Evolutionary conservation across 331 rosid genomes (phyloP), one percentile per base, ranked within the genome.

Genomic region (Quercus tomentella): DNA sequence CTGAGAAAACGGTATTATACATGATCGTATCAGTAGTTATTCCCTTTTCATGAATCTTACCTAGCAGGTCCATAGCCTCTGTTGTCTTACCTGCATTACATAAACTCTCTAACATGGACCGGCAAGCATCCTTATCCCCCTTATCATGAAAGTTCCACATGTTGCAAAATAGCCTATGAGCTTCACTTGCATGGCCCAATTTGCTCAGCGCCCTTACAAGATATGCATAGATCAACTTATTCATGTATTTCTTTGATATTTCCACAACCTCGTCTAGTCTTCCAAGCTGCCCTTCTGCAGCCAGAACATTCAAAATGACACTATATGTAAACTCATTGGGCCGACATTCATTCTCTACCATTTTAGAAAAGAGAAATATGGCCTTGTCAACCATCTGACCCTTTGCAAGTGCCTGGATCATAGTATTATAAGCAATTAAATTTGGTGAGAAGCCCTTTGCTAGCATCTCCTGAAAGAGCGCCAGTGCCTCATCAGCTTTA

Each of bases 241-340:
- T 89, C 73, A 90, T 76, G 84, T 85, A 91, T 72, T 84, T 89
- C 82, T 86, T 87, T 1, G 99, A 95, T 52, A 85, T 23, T 69
- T 84, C 92, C 74, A 93, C 85, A 65, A 95, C 73, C 78, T 82
- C 74, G n/a, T 91, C 97, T 52, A 95, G 89, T 82, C 89, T 88
- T 79, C 86, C 84, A 56, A 91, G 92, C 84, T 89, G 80, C 83
- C 99, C 97, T 87, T 93, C 94, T 31, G 87, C 93, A 80, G 86
- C 80, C 82, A 95, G 82, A 77, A 85, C 89, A 81, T 86, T 88
- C 89, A 93, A 81, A 84, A 95, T 81, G 79, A 91, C 88, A 81
- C 89, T 82, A 62, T 88, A 95, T 0, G 98, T 93, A 73, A 95
- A 95, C 56, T 95, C 97, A 77, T 93, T 95, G 7, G 98, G 98